Percentiles rank a stretch among this genome's conserved stretches.
These are phyloP conservation scores for Phytophthora europaea DNA, from an alignment of 352 stramenopile species.

Conservation along the genomic window DNA sequence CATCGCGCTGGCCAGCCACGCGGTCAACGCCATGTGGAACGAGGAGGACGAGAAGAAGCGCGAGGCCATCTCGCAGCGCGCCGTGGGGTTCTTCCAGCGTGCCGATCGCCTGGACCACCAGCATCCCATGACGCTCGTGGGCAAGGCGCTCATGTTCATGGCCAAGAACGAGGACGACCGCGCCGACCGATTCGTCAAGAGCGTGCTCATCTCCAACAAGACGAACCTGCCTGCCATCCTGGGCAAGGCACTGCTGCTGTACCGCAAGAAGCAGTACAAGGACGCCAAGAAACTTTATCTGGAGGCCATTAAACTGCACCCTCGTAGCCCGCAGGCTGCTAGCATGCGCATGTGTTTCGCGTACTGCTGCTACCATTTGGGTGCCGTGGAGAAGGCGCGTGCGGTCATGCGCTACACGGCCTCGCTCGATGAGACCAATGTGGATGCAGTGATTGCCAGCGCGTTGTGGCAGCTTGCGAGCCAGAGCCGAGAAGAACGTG, in stretches of 20 bases:
- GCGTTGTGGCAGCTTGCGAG: conserved; percentile 94
- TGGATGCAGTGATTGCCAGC: conserved; percentile 95
- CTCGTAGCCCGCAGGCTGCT: conserved; percentile 89
- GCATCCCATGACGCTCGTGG: conserved; percentile 91
- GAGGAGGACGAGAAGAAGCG: conserved; percentile 91
- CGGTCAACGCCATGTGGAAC: conserved; percentile 91
- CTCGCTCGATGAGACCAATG: conserved; percentile 92
- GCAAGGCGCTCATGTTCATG: conserved; percentile 95
- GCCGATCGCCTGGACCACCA: conserved; percentile 91
- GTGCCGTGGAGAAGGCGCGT: conserved; percentile 89
- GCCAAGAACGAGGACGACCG: conserved; percentile 93
- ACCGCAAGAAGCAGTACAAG: conserved; percentile 90
- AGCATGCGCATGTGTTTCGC: conserved; percentile 96
- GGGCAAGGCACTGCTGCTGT: conserved; percentile 87
- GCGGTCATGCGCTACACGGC: conserved; percentile 88
- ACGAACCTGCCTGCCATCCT: conserved; percentile 90
- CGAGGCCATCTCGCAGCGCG: conserved; percentile 81
- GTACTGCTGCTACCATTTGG: conserved; percentile 96
- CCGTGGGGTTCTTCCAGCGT: conserved; percentile 88
- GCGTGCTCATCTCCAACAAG: conserved; percentile 91
- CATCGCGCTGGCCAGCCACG: conserved; percentile 86
- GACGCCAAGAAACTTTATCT: conserved; percentile 95
- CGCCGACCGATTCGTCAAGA: conserved; percentile 93
- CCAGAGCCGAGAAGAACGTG: conserved; percentile 76
- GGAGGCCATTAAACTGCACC: conserved; percentile 95